Evolutionary conservation across 139 green algal species (phyloP), one percentile per base, ranked within the genome.

Genomic region (Marvania coccoides): DNA sequence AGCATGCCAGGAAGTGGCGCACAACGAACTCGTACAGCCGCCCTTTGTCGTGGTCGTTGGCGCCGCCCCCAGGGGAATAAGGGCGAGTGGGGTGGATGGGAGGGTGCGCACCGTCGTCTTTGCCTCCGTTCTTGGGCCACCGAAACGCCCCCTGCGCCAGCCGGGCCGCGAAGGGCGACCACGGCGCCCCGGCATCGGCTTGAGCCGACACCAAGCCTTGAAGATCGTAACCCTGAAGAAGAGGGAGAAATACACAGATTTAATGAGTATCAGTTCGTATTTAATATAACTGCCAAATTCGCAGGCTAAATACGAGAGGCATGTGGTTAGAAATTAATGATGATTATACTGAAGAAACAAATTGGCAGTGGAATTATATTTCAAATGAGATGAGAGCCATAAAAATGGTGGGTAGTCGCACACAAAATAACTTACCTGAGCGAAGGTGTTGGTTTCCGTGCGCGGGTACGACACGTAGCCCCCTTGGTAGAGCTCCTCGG

Each of bases 401-500:
- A n/a, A n/a, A n/a, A n/a, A n/a, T n/a, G n/a, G n/a, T n/a, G n/a
- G n/a, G n/a, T n/a, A n/a, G n/a, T n/a, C n/a, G n/a, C n/a, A n/a
- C n/a, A n/a, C n/a, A n/a, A n/a, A n/a, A n/a, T n/a, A n/a, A n/a
- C n/a, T n/a, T n/a, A n/a, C n/a, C 13, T 77, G 67, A 59, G 81
- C 80, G 58, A 95, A 99, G 34, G 65, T 58, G 71, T 97, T 89
- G 6, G 93, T 99, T 72, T 98, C 93, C 30, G 93, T 99, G 51
- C 93, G 78, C 7, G 94, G 94, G 74, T 99, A 99, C 71, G 72
- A 90, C 31, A 99, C 87, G 82, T 84, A 97, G 29, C 94, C 94
- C 28, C 65, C 79, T 74, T 98, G 90, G 83, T 98, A 98, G 66
- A 98, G 79, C 75, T 98, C 92, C 83, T 99, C 93, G 6, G 94